Evolutionary conservation across 768 basidiomycete species (phyloP).

Genomic region (Suillus variegatus): DNA sequence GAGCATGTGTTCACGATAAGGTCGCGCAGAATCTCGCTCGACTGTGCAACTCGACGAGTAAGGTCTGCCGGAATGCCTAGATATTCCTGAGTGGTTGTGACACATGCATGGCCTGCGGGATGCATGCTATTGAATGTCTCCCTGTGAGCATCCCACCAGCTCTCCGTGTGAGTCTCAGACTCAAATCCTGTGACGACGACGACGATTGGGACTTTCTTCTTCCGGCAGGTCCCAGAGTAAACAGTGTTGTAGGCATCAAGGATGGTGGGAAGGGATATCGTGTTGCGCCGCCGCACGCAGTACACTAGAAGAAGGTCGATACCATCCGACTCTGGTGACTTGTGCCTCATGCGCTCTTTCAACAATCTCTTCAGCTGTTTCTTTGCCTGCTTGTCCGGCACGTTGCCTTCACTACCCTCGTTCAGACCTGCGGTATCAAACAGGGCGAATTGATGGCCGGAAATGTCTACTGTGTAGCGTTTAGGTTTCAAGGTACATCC

Average conservation of each 20-base stretch:
- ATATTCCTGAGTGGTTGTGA: slow-evolving; percentile 34
- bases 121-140: slow-evolving; percentile 21
- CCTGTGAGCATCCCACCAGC: slow-evolving; percentile 37
- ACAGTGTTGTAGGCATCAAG: slow-evolving; percentile 39
- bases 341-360: slow-evolving; percentile 14
- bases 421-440: slow-evolving; percentile 43
- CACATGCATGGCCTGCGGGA: slow-evolving; percentile 38
- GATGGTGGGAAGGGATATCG: slow-evolving; percentile 29
- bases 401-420: slow-evolving; percentile 21
- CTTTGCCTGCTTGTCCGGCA: slow-evolving; percentile 13
- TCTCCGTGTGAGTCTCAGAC: slow-evolving; percentile 24
- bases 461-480: slow-evolving; percentile 9
- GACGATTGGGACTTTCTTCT: slow-evolving; percentile 36
- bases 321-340: not conserved
- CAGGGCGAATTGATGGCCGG: slow-evolving; percentile 10
- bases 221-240: slow-evolving; percentile 37
- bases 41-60: slow-evolving; percentile 9
- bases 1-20: slow-evolving; percentile 23
- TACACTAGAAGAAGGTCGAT: slow-evolving; percentile 40
- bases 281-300: slow-evolving; percentile 29
- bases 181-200: slow-evolving; percentile 43
- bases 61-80: not conserved
- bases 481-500: slow-evolving; percentile 18
- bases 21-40: slow-evolving; percentile 23
- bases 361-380: slow-evolving; percentile 21